A percentile compares a stretch with the other conserved stretches of the same genome.
Evolutionary conservation across 768 basidiomycete genomes (phyloP).

Genomic region (Rhodosporidiobolus sp.): DNA sequence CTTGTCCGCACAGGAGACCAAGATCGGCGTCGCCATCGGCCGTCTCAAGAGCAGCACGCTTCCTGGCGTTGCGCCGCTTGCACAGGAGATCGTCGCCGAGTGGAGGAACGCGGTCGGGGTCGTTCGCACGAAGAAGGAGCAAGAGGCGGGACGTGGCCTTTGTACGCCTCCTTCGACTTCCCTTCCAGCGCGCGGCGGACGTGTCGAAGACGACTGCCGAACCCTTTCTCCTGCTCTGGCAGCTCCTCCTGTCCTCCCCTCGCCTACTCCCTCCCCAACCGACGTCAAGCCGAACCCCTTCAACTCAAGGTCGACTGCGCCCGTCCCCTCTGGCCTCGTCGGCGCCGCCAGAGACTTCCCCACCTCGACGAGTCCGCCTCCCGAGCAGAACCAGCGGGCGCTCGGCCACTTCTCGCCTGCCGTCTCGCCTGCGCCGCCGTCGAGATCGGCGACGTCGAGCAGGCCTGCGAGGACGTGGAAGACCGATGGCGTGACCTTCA

Average conservation of each 20-base stretch:
- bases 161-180: not conserved
- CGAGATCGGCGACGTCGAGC: not conserved
- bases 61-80: constrained; percentile 70
- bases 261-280: too few relatives aligned
- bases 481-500: constrained; percentile 5
- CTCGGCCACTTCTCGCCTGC: constrained; percentile 48
- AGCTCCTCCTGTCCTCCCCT: too few relatives aligned
- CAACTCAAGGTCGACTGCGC: too few relatives aligned
- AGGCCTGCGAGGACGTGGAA: constrained; percentile 5
- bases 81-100: constrained; percentile 80
- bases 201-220: constrained; percentile 42
- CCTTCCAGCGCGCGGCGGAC: constrained; percentile 8
- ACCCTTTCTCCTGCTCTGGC: too few relatives aligned
- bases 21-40: constrained; percentile 81
- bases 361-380: too few relatives aligned
- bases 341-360: too few relatives aligned
- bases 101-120: constrained; percentile 84
- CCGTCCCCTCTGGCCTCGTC: too few relatives aligned
- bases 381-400: constrained; percentile 12
- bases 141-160: not conserved
- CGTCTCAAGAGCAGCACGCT: constrained; percentile 71
- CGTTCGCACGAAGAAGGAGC: constrained; percentile 38
- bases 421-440: constrained; percentile 34
- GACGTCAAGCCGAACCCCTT: too few relatives aligned
- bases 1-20: constrained; percentile 66